Evolutionary conservation across 441 rosid species (phyloP).

Genomic region (Croton setiger): DNA sequence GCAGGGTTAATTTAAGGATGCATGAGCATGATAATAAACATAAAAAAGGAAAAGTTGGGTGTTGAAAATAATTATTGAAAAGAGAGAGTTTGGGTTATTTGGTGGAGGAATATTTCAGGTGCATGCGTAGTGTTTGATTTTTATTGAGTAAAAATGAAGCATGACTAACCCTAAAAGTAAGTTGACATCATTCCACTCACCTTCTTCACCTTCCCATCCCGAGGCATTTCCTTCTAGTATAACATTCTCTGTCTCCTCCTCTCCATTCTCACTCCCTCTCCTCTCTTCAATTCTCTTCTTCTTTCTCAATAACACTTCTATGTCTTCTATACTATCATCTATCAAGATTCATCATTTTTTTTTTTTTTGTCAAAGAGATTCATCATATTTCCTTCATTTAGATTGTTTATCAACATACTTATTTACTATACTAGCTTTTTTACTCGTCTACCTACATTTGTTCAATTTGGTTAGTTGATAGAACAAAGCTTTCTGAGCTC

Average conservation of each 20-base stretch:
- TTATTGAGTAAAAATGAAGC: constrained; percentile 59
- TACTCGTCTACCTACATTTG: background rate
- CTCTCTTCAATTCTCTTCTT: background rate
- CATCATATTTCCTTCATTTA: background rate
- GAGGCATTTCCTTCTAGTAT: constrained; percentile 40
- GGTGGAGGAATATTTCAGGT: constrained; percentile 48
- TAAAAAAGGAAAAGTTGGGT: constrained; percentile 18
- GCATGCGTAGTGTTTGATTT: constrained; percentile 54
- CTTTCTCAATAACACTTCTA: background rate
- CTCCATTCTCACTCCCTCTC: constrained; percentile 13
- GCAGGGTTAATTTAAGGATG: background rate
- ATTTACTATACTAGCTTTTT: background rate
- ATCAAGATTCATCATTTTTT: no score
- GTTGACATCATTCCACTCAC: constrained; percentile 69
- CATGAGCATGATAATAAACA: constrained; percentile 24
- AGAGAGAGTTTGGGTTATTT: constrained; percentile 20
- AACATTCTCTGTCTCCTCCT: constrained; percentile 22
- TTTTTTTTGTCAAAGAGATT: no score
- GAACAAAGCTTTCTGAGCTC: background rate
- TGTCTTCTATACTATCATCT: no score
- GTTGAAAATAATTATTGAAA: constrained; percentile 21
- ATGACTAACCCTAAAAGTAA: constrained; percentile 64
- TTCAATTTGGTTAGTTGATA: background rate
- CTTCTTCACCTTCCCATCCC: constrained; percentile 58
- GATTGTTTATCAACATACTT: background rate